Evolutionary conservation across 2,329 filamentous ascomycete genomes (phyloP).

Genomic region (Bipolaris cookei): DNA sequence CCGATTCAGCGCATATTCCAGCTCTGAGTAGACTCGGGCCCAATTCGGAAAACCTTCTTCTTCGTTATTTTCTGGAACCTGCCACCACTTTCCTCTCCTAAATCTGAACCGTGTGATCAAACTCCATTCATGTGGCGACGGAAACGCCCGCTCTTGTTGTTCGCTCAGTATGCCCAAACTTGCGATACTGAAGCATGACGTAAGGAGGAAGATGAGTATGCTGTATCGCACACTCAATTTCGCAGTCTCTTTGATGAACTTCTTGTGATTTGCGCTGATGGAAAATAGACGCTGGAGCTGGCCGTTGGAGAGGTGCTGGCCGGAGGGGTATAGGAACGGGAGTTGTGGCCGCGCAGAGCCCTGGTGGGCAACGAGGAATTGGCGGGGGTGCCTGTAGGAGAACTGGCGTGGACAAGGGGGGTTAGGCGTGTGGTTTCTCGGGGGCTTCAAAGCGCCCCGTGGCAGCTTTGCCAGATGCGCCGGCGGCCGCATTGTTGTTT

Average conservation of each 20-base stretch:
- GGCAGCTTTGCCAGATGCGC: constrained; percentile 38
- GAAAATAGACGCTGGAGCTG: constrained; percentile 73
- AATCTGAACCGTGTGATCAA: constrained; percentile 72
- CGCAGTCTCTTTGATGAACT: constrained; percentile 73
- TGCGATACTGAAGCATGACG: constrained; percentile 65
- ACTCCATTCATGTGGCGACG: constrained; percentile 83
- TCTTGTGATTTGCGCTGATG: constrained; percentile 69
- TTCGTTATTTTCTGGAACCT: constrained; percentile 62
- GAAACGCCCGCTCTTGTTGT: constrained; percentile 74
- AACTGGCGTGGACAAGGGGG: constrained; percentile 58
- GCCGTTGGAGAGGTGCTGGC: constrained; percentile 46
- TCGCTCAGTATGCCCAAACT: constrained; percentile 75
- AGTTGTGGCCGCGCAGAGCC: constrained; percentile 64
- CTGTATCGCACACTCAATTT: constrained; percentile 73
- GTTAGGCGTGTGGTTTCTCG: constrained; percentile 23
- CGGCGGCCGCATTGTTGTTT: constrained; percentile 39
- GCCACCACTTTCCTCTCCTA: constrained; percentile 60
- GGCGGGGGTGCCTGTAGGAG: constrained; percentile 62
- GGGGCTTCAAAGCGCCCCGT: constrained; percentile 30
- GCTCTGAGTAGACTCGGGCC: constrained; percentile 67
- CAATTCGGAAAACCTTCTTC: constrained; percentile 71
- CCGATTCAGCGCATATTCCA: constrained; percentile 65
- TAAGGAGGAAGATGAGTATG: constrained; percentile 68
- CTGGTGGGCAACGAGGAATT: constrained; percentile 54
- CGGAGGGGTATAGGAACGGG: constrained; percentile 67